A percentile compares a stretch with the other conserved stretches of the same genome.
Conservation (phyloP, 169 alveolate species). For the Plasmodium fragile region DNA sequence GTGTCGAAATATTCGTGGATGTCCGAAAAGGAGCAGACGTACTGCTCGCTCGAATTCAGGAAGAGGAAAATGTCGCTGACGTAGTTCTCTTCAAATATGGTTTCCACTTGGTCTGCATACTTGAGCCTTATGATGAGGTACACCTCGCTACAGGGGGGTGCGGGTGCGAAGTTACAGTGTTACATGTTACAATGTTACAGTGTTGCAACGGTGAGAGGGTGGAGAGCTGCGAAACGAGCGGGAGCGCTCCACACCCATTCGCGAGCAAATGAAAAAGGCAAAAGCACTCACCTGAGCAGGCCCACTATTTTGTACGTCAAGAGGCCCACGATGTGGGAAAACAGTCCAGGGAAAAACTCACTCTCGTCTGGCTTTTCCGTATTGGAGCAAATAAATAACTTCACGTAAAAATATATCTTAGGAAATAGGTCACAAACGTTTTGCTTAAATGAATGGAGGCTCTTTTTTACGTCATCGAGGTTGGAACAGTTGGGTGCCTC, state of each 20-base stretch:
- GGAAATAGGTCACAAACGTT: slow-evolving; percentile 37
- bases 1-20: slow-evolving; percentile 41
- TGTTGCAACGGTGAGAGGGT: not conserved
- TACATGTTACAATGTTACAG: no score
- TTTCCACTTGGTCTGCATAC: slow-evolving; percentile 8
- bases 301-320: slow-evolving; percentile 46
- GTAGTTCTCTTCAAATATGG: slow-evolving; percentile 42
- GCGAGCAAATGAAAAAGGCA: not conserved
- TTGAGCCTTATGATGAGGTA: slow-evolving; percentile 25
- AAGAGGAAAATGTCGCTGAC: slow-evolving; percentile 50
- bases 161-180: not conserved
- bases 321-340: slow-evolving; percentile 43
- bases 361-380: slow-evolving; percentile 43
- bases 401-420: slow-evolving; percentile 62
- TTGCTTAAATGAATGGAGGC: slow-evolving; percentile 43
- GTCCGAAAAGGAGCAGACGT: slow-evolving; percentile 49
- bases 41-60: slow-evolving; percentile 41
- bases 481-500: not conserved
- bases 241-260: not conserved
- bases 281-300: slow-evolving; percentile 30
- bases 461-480: not conserved
- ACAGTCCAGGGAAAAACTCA: slow-evolving; percentile 23
- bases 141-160: slow-evolving; percentile 42
- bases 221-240: not conserved
- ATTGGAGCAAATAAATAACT: slow-evolving; percentile 60